phyloP scores from a whole-genome alignment of 2,329 filamentous ascomycete genomes.

The Blastomyces percursus region DNA sequence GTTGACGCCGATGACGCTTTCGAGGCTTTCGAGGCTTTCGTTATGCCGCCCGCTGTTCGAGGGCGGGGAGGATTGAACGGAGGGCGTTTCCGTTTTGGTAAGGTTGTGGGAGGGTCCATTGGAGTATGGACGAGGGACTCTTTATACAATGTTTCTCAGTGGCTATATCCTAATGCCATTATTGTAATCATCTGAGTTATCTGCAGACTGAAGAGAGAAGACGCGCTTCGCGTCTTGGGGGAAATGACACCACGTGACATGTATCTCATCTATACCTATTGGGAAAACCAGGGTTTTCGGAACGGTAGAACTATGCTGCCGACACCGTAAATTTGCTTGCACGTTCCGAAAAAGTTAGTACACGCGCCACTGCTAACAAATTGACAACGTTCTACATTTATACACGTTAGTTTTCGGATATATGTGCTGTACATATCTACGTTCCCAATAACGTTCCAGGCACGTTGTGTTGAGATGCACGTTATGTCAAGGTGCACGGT shows the following conservation, averaged over 20 bases:
- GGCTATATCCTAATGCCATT: background rate
- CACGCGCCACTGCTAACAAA: too few species aligned
- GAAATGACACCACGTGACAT: background rate
- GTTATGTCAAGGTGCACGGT: too few species aligned
- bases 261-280: too few species aligned
- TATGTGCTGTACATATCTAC: too few species aligned
- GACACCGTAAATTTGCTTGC: too few species aligned
- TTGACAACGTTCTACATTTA: too few species aligned
- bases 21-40: slow-evolving; percentile 12
- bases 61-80: slow-evolving; percentile 38
- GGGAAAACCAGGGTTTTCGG: too few species aligned
- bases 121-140: slow-evolving; percentile 9
- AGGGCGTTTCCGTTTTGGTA: slow-evolving; percentile 29
- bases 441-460: too few species aligned
- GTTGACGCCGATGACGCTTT: slow-evolving; percentile 14
- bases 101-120: slow-evolving; percentile 9
- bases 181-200: background rate
- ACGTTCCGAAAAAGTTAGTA: too few species aligned
- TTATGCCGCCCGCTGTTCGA: slow-evolving; percentile 20
- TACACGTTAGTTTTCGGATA: too few species aligned
- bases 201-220: background rate
- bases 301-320: too few species aligned
- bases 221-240: background rate
- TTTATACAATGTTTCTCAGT: background rate
- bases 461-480: too few species aligned